phyloP scores from a whole-genome alignment of 768 basidiomycete genomes.

The Lactarius sanguifluus region DNA sequence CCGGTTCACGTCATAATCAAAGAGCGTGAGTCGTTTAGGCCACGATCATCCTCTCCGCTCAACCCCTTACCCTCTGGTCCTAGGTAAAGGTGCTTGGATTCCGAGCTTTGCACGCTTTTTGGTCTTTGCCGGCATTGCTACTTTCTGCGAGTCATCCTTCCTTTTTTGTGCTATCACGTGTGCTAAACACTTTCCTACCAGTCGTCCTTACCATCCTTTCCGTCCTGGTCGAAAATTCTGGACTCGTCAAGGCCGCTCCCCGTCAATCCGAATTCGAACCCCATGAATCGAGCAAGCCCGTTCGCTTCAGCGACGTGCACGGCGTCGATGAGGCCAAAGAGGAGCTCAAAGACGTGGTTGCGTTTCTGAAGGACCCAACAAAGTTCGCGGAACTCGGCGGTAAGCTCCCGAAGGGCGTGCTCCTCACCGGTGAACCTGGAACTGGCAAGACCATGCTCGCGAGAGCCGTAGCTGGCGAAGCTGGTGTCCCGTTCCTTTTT shows the following conservation, averaged over 20 bases:
- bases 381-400: slow-evolving; percentile 90
- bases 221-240: slow-evolving; percentile 90
- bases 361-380: slow-evolving; percentile 92
- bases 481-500: slow-evolving; percentile 96
- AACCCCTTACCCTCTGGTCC: slow-evolving; percentile 15
- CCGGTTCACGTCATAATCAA: slow-evolving; percentile 82
- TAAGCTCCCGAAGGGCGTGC: slow-evolving; percentile 89
- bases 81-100: slow-evolving; percentile 70
- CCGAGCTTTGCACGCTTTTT: slow-evolving; percentile 64
- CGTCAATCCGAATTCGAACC: slow-evolving; percentile 83
- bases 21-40: slow-evolving; percentile 57
- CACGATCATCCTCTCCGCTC: background rate
- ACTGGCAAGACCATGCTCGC: slow-evolving; percentile 99
- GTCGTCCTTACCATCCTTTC: slow-evolving; percentile 85
- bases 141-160: slow-evolving; percentile 57
- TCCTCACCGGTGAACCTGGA: slow-evolving; percentile 88
- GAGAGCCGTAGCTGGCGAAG: slow-evolving; percentile 95
- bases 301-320: slow-evolving; percentile 94
- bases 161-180: background rate
- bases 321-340: slow-evolving; percentile 97
- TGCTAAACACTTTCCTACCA: slow-evolving; percentile 32
- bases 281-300: slow-evolving; percentile 63
- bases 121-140: slow-evolving; percentile 51
- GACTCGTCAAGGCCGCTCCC: slow-evolving; percentile 86
- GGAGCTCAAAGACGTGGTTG: slow-evolving; percentile 91